Evolutionary conservation across 2,329 filamentous ascomycete genomes (phyloP).

Genomic region (Fonsecaea erecta): DNA sequence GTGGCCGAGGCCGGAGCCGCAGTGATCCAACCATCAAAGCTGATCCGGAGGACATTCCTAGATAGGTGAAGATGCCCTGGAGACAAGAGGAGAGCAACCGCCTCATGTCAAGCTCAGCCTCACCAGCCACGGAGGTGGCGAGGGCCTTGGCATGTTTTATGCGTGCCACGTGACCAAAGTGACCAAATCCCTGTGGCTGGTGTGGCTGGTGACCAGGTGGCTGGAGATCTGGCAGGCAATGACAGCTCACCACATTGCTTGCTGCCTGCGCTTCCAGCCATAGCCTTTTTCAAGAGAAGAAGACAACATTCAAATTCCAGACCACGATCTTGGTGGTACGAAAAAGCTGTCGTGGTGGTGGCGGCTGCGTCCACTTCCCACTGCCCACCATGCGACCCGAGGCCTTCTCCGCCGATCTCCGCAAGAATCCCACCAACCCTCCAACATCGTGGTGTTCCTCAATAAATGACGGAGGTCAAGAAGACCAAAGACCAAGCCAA

Average conservation of each 20-base stretch:
- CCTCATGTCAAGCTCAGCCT: background rate
- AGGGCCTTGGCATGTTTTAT: background rate
- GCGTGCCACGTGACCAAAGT: background rate
- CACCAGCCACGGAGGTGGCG: background rate
- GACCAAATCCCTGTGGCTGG: background rate
- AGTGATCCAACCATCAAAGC: background rate
- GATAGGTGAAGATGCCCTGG: background rate
- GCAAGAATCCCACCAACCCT: background rate
- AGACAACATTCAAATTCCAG: background rate
- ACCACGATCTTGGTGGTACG: background rate
- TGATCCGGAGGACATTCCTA: background rate
- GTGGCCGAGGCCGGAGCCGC: background rate
- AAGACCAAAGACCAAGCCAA: constrained; percentile 11
- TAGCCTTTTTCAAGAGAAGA: background rate
- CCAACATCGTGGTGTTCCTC: background rate
- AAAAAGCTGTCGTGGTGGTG: background rate
- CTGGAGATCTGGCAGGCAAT: background rate
- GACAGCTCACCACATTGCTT: background rate
- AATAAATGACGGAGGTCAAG: constrained; percentile 1
- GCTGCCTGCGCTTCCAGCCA: background rate
- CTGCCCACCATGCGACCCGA: background rate
- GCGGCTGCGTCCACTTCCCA: background rate
- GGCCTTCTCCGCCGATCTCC: background rate
- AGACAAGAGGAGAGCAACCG: background rate
- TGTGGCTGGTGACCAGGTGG: background rate